Evolutionary conservation across 345 rosid genomes (phyloP).

Genomic region (thale cress (Arabidopsis thaliana)): TAIR10.1 NC_003071.7:11847501-11848000

Average conservation of each 20-base stretch:
- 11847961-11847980: conserved; percentile 32
- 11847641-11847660: conserved; percentile 48
- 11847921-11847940: conserved; percentile 22
- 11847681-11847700: too few relatives aligned
- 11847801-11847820: conserved; percentile 41
- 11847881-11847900: conserved; percentile 18
- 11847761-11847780: conserved; percentile 49
- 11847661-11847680: conserved; percentile 1
- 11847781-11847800: conserved; percentile 42
- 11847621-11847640: conserved; percentile 79
- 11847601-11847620: conserved; percentile 79
- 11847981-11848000: conserved; percentile 26
- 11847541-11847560: background rate
- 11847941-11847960: conserved; percentile 27
- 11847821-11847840: conserved; percentile 9
- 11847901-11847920: conserved; percentile 8
- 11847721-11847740: background rate
- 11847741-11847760: conserved; percentile 78
- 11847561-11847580: conserved; percentile 54
- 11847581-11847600: conserved; percentile 79
- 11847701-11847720: too few relatives aligned
- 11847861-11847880: background rate
- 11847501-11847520: background rate
- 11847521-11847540: background rate
- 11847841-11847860: background rate